A percentile compares a stretch with the other conserved stretches of the same genome.
phyloP scores from a whole-genome alignment of 495 filamentous ascomycete species.

The Sabuloglossum arenarium region DNA sequence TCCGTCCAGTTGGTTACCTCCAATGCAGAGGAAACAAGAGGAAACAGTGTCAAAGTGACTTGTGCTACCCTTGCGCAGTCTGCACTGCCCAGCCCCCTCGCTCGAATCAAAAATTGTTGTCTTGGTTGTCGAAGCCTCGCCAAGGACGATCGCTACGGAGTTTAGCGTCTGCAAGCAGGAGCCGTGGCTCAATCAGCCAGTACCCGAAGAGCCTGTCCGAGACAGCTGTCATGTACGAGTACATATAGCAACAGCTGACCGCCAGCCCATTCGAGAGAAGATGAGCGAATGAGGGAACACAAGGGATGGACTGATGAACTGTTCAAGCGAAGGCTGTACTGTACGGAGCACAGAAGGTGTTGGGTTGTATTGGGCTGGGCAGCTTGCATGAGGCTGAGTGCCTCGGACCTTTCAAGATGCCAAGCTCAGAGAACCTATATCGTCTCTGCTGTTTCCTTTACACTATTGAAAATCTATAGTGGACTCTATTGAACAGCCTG shows the following conservation, averaged over 20 bases:
- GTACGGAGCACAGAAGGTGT: too few relatives aligned
- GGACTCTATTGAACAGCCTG: too few relatives aligned
- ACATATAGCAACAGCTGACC: background rate
- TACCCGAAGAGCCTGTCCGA: background rate
- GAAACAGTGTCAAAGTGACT: background rate
- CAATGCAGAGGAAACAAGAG: background rate
- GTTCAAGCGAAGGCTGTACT: background rate
- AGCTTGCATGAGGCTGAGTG: background rate
- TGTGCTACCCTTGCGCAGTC: background rate
- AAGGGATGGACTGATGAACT: background rate
- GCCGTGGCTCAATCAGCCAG: background rate
- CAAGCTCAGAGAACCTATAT: too few relatives aligned
- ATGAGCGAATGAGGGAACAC: background rate
- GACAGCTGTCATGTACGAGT: background rate
- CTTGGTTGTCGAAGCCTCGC: too few relatives aligned
- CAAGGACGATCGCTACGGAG: too few relatives aligned
- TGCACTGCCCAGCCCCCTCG: background rate
- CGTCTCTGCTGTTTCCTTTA: too few relatives aligned
- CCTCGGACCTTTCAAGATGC: too few relatives aligned
- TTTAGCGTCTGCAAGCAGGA: too few relatives aligned
- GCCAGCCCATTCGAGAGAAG: slow-evolving; percentile 2
- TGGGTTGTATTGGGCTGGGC: background rate
- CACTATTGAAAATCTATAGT: too few relatives aligned
- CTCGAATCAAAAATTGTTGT: too few relatives aligned
- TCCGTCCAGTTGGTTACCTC: background rate